Percentiles rank a stretch among this genome's conserved stretches.
Conservation (phyloP, 2,329 filamentous ascomycete species). For the Hirsutella rhossiliensis region DNA sequence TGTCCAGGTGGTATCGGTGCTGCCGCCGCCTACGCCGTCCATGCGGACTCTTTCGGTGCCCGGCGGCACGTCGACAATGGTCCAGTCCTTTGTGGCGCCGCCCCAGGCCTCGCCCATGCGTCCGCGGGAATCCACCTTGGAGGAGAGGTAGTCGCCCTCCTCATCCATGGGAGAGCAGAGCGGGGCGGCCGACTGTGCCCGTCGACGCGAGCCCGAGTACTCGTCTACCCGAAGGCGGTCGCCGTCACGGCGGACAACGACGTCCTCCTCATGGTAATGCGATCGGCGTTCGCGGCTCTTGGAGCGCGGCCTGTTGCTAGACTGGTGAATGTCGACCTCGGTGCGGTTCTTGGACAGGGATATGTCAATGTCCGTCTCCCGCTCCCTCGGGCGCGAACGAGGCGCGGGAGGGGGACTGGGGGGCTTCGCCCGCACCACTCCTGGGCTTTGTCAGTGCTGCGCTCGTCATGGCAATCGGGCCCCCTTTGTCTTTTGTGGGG, state of each 20-base stretch:
- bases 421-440: slow-evolving; percentile 29
- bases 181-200: slow-evolving; percentile 39
- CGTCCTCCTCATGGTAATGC: slow-evolving; percentile 48
- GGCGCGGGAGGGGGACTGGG: slow-evolving; percentile 38
- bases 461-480: not conserved
- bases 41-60: slow-evolving; percentile 73
- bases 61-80: slow-evolving; percentile 72
- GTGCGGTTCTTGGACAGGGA: slow-evolving; percentile 40
- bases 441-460: slow-evolving; percentile 15
- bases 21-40: slow-evolving; percentile 66
- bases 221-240: slow-evolving; percentile 34
- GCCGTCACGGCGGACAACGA: slow-evolving; percentile 48
- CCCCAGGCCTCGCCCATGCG: slow-evolving; percentile 62
- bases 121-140: slow-evolving; percentile 45
- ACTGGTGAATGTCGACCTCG: slow-evolving; percentile 43
- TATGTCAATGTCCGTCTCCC: slow-evolving; percentile 47
- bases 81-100: slow-evolving; percentile 66
- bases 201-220: slow-evolving; percentile 27
- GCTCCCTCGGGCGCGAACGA: slow-evolving; percentile 27
- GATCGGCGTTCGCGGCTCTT: slow-evolving; percentile 26
- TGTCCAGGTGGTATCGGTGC: slow-evolving; percentile 67
- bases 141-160: slow-evolving; percentile 51
- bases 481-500: not conserved
- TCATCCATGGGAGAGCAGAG: slow-evolving; percentile 33
- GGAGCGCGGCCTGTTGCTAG: slow-evolving; percentile 21